Conservation (phyloP, 805 yeast species). For the Schwanniomyces yamadae region DNA sequence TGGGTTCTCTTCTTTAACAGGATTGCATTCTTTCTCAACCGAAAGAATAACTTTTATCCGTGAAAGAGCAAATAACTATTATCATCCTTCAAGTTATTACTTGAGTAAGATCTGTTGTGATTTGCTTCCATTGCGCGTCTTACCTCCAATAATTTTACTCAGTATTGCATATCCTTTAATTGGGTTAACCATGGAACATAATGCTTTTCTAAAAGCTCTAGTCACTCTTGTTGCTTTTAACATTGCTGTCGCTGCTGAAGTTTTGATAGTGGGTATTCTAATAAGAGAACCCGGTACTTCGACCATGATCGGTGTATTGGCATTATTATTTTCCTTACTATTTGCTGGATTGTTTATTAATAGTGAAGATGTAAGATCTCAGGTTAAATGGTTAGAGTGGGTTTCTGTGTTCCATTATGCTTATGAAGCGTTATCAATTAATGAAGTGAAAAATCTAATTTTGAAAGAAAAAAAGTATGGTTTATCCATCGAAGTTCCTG, state of each 20-base stretch:
- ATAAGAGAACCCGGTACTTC: constrained; percentile 91
- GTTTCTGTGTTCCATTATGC: constrained; percentile 93
- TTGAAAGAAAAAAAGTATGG: constrained; percentile 90
- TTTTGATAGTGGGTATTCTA: constrained; percentile 83
- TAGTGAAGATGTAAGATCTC: constrained; percentile 55
- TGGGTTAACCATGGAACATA: constrained; percentile 77
- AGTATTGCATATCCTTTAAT: constrained; percentile 86
- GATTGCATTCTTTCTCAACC: constrained; percentile 81
- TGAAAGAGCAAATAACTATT: constrained; percentile 93
- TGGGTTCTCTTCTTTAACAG: constrained; percentile 92
- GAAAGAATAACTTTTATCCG: constrained; percentile 89
- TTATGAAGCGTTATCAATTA: constrained; percentile 87
- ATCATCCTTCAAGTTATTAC: constrained; percentile 83
- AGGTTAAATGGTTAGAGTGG: constrained; percentile 74
- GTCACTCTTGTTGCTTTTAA: constrained; percentile 78
- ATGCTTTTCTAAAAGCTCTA: constrained; percentile 70
- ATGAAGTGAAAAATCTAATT: constrained; percentile 85
- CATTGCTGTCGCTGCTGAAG: constrained; percentile 79
- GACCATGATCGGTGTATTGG: constrained; percentile 80
- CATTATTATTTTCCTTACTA: constrained; percentile 77
- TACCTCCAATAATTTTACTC: constrained; percentile 86
- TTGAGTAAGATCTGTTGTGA: constrained; percentile 85
- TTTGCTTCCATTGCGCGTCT: constrained; percentile 82
- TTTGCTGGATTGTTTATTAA: constrained; percentile 95
- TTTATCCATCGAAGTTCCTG: constrained; percentile 91